Evolutionary conservation across 2,329 filamentous ascomycete genomes (phyloP).

Genomic region (Alternaria novae-zelandiae): DNA sequence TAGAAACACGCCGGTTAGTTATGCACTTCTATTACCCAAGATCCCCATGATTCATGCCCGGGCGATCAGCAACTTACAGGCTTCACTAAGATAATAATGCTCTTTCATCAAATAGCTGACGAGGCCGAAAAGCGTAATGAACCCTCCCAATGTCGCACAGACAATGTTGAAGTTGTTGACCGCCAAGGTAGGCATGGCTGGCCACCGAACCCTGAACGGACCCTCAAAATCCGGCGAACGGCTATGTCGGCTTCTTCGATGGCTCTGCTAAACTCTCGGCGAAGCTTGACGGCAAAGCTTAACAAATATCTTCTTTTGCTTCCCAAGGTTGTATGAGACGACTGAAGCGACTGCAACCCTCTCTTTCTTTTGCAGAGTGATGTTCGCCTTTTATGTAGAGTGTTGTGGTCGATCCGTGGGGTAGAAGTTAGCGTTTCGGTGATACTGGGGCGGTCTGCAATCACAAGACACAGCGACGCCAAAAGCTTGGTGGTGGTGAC

Average conservation of each 20-base stretch:
- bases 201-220: not conserved
- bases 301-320: not conserved
- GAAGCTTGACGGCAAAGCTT: slow-evolving; percentile 13
- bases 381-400: not conserved
- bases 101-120: slow-evolving; percentile 92
- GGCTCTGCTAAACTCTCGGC: slow-evolving; percentile 5
- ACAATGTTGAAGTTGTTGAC: slow-evolving; percentile 84
- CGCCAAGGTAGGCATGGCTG: slow-evolving; percentile 65
- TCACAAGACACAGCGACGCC: not conserved
- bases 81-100: slow-evolving; percentile 88
- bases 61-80: slow-evolving; percentile 65
- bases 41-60: not conserved
- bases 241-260: slow-evolving; percentile 5
- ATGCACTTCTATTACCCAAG: not conserved
- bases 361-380: not conserved
- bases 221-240: not conserved
- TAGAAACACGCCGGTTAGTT: slow-evolving; percentile 45
- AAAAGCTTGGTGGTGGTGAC: not conserved
- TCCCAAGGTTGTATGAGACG: not conserved
- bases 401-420: not conserved
- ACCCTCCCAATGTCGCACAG: slow-evolving; percentile 80
- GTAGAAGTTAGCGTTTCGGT: not conserved
- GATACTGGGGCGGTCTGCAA: not conserved
- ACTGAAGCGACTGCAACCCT: not conserved
- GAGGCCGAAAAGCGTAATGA: slow-evolving; percentile 87